Percentiles rank a stretch among this genome's conserved stretches.
These are phyloP conservation scores for Mortierella sp. DNA, from an alignment of 371 early-diverging fungal species.

Conservation along the genomic window DNA sequence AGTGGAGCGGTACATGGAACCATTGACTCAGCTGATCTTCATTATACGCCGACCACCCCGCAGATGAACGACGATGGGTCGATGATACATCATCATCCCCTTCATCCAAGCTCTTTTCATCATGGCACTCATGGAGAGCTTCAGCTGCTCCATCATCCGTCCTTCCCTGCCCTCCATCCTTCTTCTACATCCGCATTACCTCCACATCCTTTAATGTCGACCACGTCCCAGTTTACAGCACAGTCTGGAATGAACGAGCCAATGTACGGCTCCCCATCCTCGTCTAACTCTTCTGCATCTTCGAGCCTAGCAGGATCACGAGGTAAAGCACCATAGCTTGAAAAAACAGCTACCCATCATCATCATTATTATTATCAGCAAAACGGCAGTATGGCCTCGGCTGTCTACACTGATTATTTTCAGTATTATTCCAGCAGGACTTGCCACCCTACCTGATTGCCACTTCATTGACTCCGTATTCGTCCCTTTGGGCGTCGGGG, in stretches of 20 bases:
- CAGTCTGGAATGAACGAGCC: constrained; percentile 38
- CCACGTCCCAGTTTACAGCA: constrained; percentile 23
- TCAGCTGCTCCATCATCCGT: constrained; percentile 27
- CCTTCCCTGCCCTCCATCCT: constrained; percentile 13
- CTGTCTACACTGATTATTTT: too few relatives aligned
- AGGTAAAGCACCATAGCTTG: constrained; percentile 6
- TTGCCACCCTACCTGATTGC: too few relatives aligned
- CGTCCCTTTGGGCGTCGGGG: too few relatives aligned
- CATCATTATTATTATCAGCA: too few relatives aligned
- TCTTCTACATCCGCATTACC: constrained; percentile 21
- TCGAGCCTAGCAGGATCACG: constrained; percentile 28
- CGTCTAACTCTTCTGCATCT: constrained; percentile 12
- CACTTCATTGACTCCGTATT: too few relatives aligned
- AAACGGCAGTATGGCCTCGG: too few relatives aligned
- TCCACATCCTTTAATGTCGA: constrained; percentile 41
- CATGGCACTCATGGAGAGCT: constrained; percentile 17
- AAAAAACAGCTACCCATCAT: too few relatives aligned
- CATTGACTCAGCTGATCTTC: constrained; percentile 13
- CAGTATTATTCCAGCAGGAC: too few relatives aligned
- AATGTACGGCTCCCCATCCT: constrained; percentile 21
- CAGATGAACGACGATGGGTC: constrained; percentile 40
- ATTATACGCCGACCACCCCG: constrained; percentile 21
- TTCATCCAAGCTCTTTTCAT: constrained; percentile 24
- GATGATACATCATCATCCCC: constrained; percentile 13
- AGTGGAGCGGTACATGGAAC: constrained; percentile 4